A percentile compares a stretch with the other conserved stretches of the same genome.
Evolutionary conservation across 2,329 filamentous ascomycete species (phyloP).

Genomic region (Bipolaris sorokiniana): DNA sequence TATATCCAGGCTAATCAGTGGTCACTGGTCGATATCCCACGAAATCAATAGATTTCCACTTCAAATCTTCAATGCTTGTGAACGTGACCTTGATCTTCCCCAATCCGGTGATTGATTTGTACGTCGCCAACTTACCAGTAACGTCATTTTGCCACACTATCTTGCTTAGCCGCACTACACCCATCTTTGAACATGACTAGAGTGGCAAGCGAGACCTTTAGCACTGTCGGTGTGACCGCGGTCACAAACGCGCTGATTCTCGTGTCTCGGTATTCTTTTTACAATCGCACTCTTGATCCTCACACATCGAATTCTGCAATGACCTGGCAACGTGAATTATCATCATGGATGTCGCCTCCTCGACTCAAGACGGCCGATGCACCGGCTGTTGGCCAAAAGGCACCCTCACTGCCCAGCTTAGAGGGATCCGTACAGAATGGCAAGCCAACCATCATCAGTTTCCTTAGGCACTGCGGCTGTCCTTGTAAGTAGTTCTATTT

Average conservation of each 20-base stretch:
- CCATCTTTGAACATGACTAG: too few relatives aligned
- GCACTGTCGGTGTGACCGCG: too few relatives aligned
- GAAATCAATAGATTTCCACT: constrained; percentile 42
- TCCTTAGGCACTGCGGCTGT: constrained; percentile 76
- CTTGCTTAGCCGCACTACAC: too few relatives aligned
- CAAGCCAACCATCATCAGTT: constrained; percentile 68
- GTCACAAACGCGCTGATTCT: background rate
- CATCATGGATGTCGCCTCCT: constrained; percentile 51
- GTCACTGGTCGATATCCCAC: constrained; percentile 44
- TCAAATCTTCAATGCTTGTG: constrained; percentile 19
- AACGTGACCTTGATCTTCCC: background rate
- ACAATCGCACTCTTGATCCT: too few relatives aligned
- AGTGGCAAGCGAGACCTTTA: too few relatives aligned
- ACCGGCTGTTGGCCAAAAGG: constrained; percentile 61
- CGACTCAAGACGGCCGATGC: constrained; percentile 45
- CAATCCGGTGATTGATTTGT: background rate
- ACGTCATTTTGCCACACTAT: background rate
- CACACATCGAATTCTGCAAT: constrained; percentile 24
- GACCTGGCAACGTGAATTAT: constrained; percentile 51
- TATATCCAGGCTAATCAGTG: constrained; percentile 49
- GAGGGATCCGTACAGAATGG: constrained; percentile 56
- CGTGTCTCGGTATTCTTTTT: background rate
- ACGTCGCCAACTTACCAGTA: background rate
- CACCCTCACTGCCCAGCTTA: constrained; percentile 62
- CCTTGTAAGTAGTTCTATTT: constrained; percentile 62